phyloP scores from a whole-genome alignment of 1,284 basidiomycete species.

The Boletus smithii region DNA sequence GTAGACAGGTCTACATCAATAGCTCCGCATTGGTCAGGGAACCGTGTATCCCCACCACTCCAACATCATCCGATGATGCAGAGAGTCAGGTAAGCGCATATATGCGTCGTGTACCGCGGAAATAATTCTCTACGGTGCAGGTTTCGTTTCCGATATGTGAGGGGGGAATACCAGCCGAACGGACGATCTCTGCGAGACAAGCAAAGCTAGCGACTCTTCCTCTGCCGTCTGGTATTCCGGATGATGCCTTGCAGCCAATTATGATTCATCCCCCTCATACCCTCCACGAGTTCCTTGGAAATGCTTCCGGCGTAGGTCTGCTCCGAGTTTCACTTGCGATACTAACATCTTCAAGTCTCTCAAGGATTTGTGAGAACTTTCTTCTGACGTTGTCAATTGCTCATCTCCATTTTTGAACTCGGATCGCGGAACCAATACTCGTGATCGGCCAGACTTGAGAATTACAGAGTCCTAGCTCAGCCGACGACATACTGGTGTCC shows the following conservation, averaged over 20 bases:
- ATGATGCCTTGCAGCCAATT: constrained; percentile 63
- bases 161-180: constrained; percentile 42
- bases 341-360: constrained; percentile 33
- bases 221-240: constrained; percentile 57
- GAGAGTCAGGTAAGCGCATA: constrained; percentile 21
- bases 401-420: constrained; percentile 1
- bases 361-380: constrained; percentile 46
- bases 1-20: constrained; percentile 14
- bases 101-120: constrained; percentile 5
- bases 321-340: constrained; percentile 4
- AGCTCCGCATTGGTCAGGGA: constrained; percentile 7
- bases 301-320: constrained; percentile 51
- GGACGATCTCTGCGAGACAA: constrained; percentile 51
- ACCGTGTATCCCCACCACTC: background rate
- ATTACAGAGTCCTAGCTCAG: constrained; percentile 64
- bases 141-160: constrained; percentile 14
- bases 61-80: background rate
- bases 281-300: constrained; percentile 67
- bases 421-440: background rate
- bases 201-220: constrained; percentile 55
- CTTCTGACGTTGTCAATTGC: background rate
- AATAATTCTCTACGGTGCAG: constrained; percentile 8
- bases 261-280: constrained; percentile 58
- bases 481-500: constrained; percentile 71
- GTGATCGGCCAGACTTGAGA: constrained; percentile 45